Base-by-base conservation (phyloP, 768 basidiomycete genomes). In the Termitomyces sp. region DNA sequence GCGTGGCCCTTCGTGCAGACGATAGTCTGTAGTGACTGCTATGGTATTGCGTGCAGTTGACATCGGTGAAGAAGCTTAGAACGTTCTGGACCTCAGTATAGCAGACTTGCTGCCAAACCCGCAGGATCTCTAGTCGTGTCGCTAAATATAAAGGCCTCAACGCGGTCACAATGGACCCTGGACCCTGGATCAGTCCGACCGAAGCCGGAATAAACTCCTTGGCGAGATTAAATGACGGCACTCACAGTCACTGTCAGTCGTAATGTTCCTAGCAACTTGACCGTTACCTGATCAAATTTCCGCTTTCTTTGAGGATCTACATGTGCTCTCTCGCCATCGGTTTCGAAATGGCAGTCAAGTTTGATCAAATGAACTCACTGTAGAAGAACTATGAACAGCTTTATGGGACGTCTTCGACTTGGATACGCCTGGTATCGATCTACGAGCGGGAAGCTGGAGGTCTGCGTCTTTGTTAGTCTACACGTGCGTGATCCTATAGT, bases 1-100 rank as follows among this genome's bases (percentile, higher is more conserved):
- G 72, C 75, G 79, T 78, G 79, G 76, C 69, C 45, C 54, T 42
- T 63, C 49, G 34, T 60, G 53, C 54, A 15, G 32, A 51, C 56
- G 40, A 45, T n/a, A 7, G 17, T 46, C 43, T 40, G 58, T 20
- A 20, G 60, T 37, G 56, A 54, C 58, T 40, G 50, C 60, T 50
- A 60, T 20, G 11, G 51, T 17, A n/a, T 56, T 57, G 60, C 56
- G 50, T 60, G 57, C 57, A 45, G 31, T 12, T 59, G 62, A 45
- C 66, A 67, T 67, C 58, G 60, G 43, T 65, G 59, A 54, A 60
- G 36, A 20, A 29, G 17, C 49, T 59, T 64, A 56, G 60, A 64
- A 59, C 47, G 34, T 43, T 61, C 58, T 56, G 49, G 54, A 50
- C 57, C 51, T 47, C 42, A 42, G 45, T 36, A 20, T 37, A 51